Conservation (phyloP, 2,329 filamentous ascomycete species). For the Myotisia sp. region DNA sequence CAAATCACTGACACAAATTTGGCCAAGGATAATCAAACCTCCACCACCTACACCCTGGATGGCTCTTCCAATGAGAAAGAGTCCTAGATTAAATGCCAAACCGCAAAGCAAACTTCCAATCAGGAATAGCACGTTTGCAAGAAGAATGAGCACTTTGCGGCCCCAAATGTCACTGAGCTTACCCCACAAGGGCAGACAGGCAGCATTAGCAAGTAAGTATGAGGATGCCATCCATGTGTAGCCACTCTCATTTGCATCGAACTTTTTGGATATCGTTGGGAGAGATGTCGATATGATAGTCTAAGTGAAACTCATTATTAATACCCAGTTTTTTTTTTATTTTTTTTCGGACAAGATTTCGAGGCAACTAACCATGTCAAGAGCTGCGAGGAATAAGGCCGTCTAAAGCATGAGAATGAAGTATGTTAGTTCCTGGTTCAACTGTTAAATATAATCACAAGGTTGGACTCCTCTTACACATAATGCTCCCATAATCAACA, state of each 20-base stretch:
- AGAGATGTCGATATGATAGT: conserved; percentile 25
- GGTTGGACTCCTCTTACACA: conserved; percentile 10
- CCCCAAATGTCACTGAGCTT: conserved; percentile 56
- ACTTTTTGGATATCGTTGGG: conserved; percentile 22
- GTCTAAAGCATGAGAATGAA: conserved; percentile 23
- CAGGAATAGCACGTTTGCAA: conserved; percentile 49
- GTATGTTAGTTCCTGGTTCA: background rate
- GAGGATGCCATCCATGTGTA: conserved; percentile 28
- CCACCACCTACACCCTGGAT: conserved; percentile 52
- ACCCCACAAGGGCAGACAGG: conserved; percentile 39
- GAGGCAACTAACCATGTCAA: conserved; percentile 37
- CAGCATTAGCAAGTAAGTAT: conserved; percentile 24
- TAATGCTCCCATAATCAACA: conserved; percentile 11
- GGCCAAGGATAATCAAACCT: conserved; percentile 47
- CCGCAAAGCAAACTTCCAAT: conserved; percentile 47
- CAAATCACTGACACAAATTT: conserved; percentile 50
- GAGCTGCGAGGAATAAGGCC: conserved; percentile 46
- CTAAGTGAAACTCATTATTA: conserved; percentile 7
- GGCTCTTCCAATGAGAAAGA: conserved; percentile 47
- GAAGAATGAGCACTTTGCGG: conserved; percentile 48
- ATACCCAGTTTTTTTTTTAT: too few species aligned
- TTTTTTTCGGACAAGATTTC: background rate
- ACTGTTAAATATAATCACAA: background rate
- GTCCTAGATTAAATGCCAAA: conserved; percentile 42
- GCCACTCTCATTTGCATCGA: conserved; percentile 20